Base-by-base conservation (phyloP, 768 basidiomycete genomes). In the Kondoa subrosea region DNA sequence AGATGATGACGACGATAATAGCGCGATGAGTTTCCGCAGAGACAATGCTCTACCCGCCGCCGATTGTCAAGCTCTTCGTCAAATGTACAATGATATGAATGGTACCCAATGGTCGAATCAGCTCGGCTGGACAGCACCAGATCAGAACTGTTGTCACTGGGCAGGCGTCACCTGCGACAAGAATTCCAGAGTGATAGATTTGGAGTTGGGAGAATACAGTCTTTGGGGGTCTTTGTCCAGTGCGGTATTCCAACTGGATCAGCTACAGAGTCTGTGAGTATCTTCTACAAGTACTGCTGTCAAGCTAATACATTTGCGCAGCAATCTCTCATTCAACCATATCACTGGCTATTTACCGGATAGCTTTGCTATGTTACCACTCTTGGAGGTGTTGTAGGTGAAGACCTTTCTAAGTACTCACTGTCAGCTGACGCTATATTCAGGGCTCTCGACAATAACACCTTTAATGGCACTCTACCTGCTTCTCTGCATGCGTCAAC, bases 271-370 rank as follows among this genome's bases (percentile, higher is more conserved):
- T 30, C 58, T 72, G 70, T 72, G 32, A 65, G 71, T 68, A 30
- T 56, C 26, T 32, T 61, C n/a, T n/a, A n/a, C 31, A 61, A 34
- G 25, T 34, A 4, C 17, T 29, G 16, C 2, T 2, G n/a, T 2
- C 60, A 64, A 59, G 21, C 3, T 4, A 30, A 4, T 16, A 1
- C n/a, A 25, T 31, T 17, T 3, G 12, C 40, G 4, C 69, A 72
- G 71, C 1, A 70, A 72, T 63, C 25, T 72, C 50, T 69, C 71
- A 8, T 34, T 40, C 21, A 72, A 72, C 61, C 68, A 67, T 30
- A 63, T 72, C 62, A 59, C 68, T 16, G 71, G 68, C 30, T 2
- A 62, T 4, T 32, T 72, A 15, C 71, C 71, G 3, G 70, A 72
- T 57, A 57, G 62, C 4, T 72, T 72, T 64, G 27, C 30, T 21